Conservation (phyloP, 345 rosid genomes). For the Eucalyptus pumila region DNA sequence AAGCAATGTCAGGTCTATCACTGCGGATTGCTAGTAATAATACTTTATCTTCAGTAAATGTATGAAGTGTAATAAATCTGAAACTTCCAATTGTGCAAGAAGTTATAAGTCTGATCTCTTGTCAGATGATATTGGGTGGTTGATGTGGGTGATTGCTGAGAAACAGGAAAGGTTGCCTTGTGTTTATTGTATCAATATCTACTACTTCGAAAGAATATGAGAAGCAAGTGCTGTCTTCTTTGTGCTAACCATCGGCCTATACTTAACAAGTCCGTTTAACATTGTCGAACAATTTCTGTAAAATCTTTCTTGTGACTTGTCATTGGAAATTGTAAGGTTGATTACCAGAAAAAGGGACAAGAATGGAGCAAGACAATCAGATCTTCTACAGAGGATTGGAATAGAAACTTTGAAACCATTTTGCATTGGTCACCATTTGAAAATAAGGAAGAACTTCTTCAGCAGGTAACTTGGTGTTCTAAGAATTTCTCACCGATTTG, state of each 20-base stretch:
- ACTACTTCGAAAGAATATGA: background rate
- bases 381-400: slow-evolving; percentile 36
- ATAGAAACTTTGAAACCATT: slow-evolving; percentile 35
- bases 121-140: background rate
- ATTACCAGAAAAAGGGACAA: slow-evolving; percentile 32
- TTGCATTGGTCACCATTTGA: slow-evolving; percentile 62
- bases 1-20: background rate
- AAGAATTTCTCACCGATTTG: background rate
- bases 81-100: background rate
- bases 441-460: slow-evolving; percentile 24
- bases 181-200: background rate
- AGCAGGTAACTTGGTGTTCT: slow-evolving; percentile 22
- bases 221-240: background rate
- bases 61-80: background rate
- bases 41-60: background rate
- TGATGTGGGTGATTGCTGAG: background rate
- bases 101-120: background rate
- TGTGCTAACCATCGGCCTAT: background rate
- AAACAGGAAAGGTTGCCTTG: background rate
- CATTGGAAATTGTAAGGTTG: slow-evolving; percentile 24
- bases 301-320: background rate
- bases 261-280: background rate
- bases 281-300: background rate
- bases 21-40: background rate
- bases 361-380: slow-evolving; percentile 28